Evolutionary conservation across 495 filamentous ascomycete species (phyloP).

Genomic region (Apodospora peruviana): DNA sequence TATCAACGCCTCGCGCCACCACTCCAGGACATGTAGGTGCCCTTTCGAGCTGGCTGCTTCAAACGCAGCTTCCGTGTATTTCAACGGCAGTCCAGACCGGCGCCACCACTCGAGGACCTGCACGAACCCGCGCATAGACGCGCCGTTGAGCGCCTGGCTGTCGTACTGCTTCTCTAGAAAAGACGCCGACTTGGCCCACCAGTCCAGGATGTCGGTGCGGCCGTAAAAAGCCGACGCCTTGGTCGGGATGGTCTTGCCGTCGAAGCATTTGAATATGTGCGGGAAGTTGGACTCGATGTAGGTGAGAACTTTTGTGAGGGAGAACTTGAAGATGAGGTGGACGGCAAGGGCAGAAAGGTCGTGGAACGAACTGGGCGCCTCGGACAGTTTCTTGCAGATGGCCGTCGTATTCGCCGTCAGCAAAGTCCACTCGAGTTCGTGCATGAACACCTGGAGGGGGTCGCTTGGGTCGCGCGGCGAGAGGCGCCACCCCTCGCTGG

Average conservation of each 20-base stretch:
- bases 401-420: slow-evolving; percentile 62
- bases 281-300: slow-evolving; percentile 74
- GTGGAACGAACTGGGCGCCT: slow-evolving; percentile 59
- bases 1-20: slow-evolving; percentile 70
- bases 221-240: slow-evolving; percentile 83
- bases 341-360: slow-evolving; percentile 75
- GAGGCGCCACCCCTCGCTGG: slow-evolving; percentile 55
- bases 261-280: slow-evolving; percentile 78
- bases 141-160: slow-evolving; percentile 78
- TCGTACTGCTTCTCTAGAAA: slow-evolving; percentile 71
- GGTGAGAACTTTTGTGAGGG: slow-evolving; percentile 67
- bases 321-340: slow-evolving; percentile 87
- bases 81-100: slow-evolving; percentile 68
- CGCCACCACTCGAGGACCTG: slow-evolving; percentile 91
- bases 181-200: slow-evolving; percentile 66
- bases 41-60: slow-evolving; percentile 81
- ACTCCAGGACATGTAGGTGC: slow-evolving; percentile 76
- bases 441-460: slow-evolving; percentile 48
- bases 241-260: slow-evolving; percentile 73
- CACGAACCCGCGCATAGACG: slow-evolving; percentile 74
- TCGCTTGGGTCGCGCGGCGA: slow-evolving; percentile 35
- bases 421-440: slow-evolving; percentile 73
- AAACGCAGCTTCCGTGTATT: slow-evolving; percentile 78
- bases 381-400: slow-evolving; percentile 60
- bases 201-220: slow-evolving; percentile 77